Evolutionary conservation across 176 grass and related monocot species (phyloP), one percentile per base, ranked within the genome.

Genomic region (Triticum urartu): DNA sequence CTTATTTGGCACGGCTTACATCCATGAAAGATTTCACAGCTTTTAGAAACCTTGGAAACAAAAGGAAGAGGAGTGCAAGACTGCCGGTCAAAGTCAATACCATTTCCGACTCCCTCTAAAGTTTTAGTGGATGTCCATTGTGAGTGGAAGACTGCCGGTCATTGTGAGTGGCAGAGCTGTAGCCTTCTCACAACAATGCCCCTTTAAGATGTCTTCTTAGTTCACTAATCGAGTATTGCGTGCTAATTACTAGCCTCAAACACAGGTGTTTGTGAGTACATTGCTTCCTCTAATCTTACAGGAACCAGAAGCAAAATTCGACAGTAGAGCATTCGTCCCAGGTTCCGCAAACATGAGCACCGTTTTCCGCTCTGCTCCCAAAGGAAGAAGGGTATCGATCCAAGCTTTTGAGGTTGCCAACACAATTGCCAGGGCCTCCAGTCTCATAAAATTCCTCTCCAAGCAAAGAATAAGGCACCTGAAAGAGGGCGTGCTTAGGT

Each of bases 341-440:
- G 58, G 9, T 24, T 71, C 65, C 10, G 40, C 9, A 42, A 42
- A 42, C 0, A 42, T 42, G 45, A 72, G 30, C 13, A 7, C 21
- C 22, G 12, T 25, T 5, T 59, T 38, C 43, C 2, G 48, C 13
- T 13, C 35, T 52, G 20, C 81, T 71, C 30, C 47, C 20, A 39
- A 54, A 58, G 84, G 69, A 80, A 84, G 34, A 42, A 94, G 68
- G 18, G 81, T 94, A 50, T 36, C 3, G 5, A 85, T 91, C 84
- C 75, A 91, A 47, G 82, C 81, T 56, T 89, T 94, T 10, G 92
- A 94, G 81, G 87, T 94, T 26, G 84, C 92, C 40, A 91, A 91
- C 60, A 91, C 89, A 30, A 83, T 91, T 83, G 58, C 65, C 15
- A 94, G 59, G 84, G 87, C 84, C 59, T 83, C 78, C 21, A 88